A percentile compares a stretch with the other conserved stretches of the same genome.
These are phyloP conservation scores for Phytophthora litchii DNA, from an alignment of 352 stramenopile species.

Conservation along the genomic window DNA sequence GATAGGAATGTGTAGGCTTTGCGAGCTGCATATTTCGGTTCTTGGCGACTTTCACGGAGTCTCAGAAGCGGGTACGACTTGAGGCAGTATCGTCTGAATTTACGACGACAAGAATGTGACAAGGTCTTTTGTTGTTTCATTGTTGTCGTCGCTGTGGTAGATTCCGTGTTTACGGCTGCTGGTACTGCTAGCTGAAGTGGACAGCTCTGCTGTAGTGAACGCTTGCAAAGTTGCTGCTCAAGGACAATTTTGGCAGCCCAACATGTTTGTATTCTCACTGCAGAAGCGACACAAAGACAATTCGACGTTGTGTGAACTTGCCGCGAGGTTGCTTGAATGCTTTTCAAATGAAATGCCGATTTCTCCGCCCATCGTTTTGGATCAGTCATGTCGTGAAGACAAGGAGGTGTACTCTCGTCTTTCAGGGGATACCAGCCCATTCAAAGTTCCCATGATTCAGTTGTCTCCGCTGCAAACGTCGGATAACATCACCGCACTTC, in stretches of 20 bases:
- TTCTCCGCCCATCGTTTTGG: conserved; percentile 50
- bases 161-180: conserved; percentile 62
- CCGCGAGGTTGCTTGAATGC: conserved; percentile 42
- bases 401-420: not conserved
- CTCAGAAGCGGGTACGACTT: conserved; percentile 55
- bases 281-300: conserved; percentile 73
- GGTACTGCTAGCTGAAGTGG: conserved; percentile 57
- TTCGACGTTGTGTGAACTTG: conserved; percentile 47
- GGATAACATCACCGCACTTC: conserved; percentile 35
- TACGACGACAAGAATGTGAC: conserved; percentile 3
- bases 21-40: conserved; percentile 64
- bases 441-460: conserved; percentile 1
- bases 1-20: conserved; percentile 48
- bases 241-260: conserved; percentile 73
- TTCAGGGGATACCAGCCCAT: conserved; percentile 1
- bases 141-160: conserved; percentile 27
- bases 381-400: conserved; percentile 19
- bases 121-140: conserved; percentile 13
- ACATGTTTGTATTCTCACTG: conserved; percentile 82
- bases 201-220: conserved; percentile 52
- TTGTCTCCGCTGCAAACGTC: conserved; percentile 16
- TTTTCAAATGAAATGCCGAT: conserved; percentile 67
- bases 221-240: conserved; percentile 69
- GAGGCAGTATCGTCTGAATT: conserved; percentile 6
- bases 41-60: conserved; percentile 55